Evolutionary conservation across 768 basidiomycete species (phyloP).

Genomic region (Suillus cothurnatus): DNA sequence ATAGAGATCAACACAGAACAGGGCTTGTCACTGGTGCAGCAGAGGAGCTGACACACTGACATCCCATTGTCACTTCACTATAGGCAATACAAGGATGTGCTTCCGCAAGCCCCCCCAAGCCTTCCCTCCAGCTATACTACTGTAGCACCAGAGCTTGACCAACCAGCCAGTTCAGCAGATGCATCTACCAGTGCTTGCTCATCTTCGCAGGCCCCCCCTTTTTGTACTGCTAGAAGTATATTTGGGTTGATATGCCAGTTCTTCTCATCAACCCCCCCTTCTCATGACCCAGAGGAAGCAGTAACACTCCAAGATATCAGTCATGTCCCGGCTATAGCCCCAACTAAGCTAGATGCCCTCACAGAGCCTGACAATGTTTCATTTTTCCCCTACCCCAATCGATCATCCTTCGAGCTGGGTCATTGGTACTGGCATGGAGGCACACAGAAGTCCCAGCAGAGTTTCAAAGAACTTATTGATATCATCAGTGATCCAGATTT

Average conservation of each 20-base stretch:
- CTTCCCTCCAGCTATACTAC: background rate
- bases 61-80: background rate
- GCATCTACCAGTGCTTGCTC: background rate
- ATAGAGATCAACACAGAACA: background rate
- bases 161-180: background rate
- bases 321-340: fast-evolving
- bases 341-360: too few relatives aligned
- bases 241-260: conserved; percentile 1
- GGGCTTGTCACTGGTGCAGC: background rate
- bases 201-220: background rate
- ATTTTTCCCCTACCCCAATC: too few relatives aligned
- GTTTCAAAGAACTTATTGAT: too few relatives aligned
- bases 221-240: background rate
- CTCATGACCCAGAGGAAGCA: too few relatives aligned
- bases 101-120: conserved; percentile 3
- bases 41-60: background rate
- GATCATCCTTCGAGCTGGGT: too few relatives aligned
- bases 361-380: fast-evolving
- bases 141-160: background rate
- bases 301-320: too few relatives aligned
- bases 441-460: too few relatives aligned
- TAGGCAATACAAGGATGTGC: conserved; percentile 2
- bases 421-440: too few relatives aligned
- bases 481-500: too few relatives aligned
- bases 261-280: too few relatives aligned